A percentile compares a stretch with the other conserved stretches of the same genome.
These are phyloP conservation scores for Salix udensis DNA, from an alignment of 345 rosid species.

Conservation along the genomic window DNA sequence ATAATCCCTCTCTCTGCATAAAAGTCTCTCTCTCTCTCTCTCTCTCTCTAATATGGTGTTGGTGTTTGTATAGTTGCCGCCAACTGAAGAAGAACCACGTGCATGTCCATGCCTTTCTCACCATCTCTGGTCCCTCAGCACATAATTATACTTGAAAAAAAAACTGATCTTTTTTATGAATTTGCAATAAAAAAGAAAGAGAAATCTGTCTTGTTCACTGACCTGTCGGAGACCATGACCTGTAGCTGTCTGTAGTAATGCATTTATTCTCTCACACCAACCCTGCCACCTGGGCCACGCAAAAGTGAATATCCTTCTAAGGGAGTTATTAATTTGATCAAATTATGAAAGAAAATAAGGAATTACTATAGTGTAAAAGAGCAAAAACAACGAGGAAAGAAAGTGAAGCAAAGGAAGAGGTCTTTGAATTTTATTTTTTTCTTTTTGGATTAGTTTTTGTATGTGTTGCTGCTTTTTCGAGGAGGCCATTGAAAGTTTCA, in stretches of 20 bases:
- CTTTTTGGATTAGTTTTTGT: constrained; percentile 8
- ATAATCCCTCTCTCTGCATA: constrained; percentile 13
- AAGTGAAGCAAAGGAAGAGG: background rate
- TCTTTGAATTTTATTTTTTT: background rate
- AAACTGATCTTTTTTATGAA: background rate
- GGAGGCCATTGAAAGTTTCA: constrained; percentile 27
- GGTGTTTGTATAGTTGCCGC: constrained; percentile 18
- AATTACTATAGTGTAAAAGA: background rate
- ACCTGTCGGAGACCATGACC: constrained; percentile 7
- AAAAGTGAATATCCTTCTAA: background rate
- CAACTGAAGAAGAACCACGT: constrained; percentile 48
- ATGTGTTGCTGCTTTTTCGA: constrained; percentile 14
- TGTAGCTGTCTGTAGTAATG: constrained; percentile 6
- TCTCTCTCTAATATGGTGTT: background rate
- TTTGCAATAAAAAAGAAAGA: constrained; percentile 6
- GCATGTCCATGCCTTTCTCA: constrained; percentile 40
- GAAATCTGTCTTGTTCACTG: constrained; percentile 23
- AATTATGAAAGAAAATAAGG: background rate
- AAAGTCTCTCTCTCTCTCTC: background rate
- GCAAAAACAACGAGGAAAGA: background rate
- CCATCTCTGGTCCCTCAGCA: background rate
- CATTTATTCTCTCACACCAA: constrained; percentile 53
- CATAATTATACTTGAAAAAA: background rate
- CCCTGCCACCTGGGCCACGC: constrained; percentile 19
- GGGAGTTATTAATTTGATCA: background rate